These are phyloP conservation scores for Pythium vanterpoolii DNA, from an alignment of 352 stramenopile genomes.

Conservation along the genomic window DNA sequence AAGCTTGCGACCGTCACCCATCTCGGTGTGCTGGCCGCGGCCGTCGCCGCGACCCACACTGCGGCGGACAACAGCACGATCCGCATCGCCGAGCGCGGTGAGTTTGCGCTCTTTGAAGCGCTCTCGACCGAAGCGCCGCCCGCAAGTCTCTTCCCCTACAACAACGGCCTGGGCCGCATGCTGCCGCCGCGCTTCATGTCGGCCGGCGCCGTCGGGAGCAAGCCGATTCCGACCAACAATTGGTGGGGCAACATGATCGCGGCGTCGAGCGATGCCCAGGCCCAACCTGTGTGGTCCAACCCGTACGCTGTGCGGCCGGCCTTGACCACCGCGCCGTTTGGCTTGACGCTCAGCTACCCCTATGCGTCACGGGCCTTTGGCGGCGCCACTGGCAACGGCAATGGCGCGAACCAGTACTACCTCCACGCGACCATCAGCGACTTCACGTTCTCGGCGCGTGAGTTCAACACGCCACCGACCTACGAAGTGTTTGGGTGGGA, in stretches of 20 bases:
- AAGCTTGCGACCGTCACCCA: neutral
- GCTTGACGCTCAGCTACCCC: slow-evolving; percentile 54
- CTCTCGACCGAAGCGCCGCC: neutral
- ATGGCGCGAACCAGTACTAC: slow-evolving; percentile 49
- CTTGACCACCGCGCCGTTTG: slow-evolving; percentile 38
- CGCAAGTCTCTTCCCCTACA: no score
- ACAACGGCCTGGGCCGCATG: no score
- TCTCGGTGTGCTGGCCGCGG: neutral
- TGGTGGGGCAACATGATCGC: slow-evolving; percentile 64
- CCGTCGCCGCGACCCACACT: slow-evolving; percentile 10
- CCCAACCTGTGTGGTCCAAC: slow-evolving; percentile 59
- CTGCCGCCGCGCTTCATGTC: no score
- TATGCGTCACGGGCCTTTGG: slow-evolving; percentile 48
- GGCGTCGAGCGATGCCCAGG: slow-evolving; percentile 27
- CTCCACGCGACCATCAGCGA: slow-evolving; percentile 45
- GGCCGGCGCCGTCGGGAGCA: no score
- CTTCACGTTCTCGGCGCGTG: slow-evolving; percentile 47
- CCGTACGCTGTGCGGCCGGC: slow-evolving; percentile 48
- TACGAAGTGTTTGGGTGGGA: slow-evolving; percentile 57
- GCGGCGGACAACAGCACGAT: neutral
- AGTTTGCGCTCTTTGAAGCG: neutral
- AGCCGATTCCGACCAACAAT: slow-evolving; percentile 70
- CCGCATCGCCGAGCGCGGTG: neutral
- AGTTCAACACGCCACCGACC: slow-evolving; percentile 42
- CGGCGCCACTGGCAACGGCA: slow-evolving; percentile 48